Percentiles rank a stretch among this genome's conserved stretches.
Conservation (phyloP, 768 basidiomycete species). For the Boletus barrowsii region DNA sequence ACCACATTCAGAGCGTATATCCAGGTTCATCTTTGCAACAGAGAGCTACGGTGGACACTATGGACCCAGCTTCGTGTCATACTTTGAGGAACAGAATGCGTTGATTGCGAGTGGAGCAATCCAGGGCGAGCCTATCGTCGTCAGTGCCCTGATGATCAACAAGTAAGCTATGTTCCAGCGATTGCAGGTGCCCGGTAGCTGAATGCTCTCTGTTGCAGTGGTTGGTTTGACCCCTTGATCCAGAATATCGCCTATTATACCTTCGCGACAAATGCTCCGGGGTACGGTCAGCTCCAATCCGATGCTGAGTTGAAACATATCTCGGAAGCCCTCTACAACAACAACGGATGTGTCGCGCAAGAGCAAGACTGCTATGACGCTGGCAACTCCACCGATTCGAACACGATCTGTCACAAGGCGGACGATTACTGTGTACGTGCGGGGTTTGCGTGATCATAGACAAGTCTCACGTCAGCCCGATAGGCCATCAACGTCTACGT, state of each 20-base stretch:
- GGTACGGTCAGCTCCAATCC: slow-evolving; percentile 60
- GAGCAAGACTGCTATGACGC: slow-evolving; percentile 57
- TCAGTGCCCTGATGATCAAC: slow-evolving; percentile 64
- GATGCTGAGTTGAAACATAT: slow-evolving; percentile 43
- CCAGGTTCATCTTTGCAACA: slow-evolving; percentile 60
- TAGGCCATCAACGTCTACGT: slow-evolving; percentile 46
- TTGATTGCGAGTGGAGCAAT: slow-evolving; percentile 44
- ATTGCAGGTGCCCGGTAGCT: not conserved
- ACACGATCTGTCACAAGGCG: slow-evolving; percentile 48
- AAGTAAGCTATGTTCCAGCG: slow-evolving; percentile 36
- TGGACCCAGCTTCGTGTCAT: slow-evolving; percentile 61
- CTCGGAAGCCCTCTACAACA: slow-evolving; percentile 46
- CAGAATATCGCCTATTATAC: slow-evolving; percentile 59
- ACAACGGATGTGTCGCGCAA: slow-evolving; percentile 52
- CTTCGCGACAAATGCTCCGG: slow-evolving; percentile 61
- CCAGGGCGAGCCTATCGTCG: slow-evolving; percentile 47
- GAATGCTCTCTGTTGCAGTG: slow-evolving; percentile 33
- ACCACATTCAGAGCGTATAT: not conserved
- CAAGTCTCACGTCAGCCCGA: not conserved
- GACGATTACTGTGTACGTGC: slow-evolving; percentile 54
- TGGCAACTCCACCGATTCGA: slow-evolving; percentile 42
- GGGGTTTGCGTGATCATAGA: not conserved
- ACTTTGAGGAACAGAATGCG: slow-evolving; percentile 60
- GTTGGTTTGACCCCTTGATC: slow-evolving; percentile 64
- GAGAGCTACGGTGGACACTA: slow-evolving; percentile 72